Conservation (phyloP, 2,329 filamentous ascomycete genomes). For the Elsinoe batatas region DNA sequence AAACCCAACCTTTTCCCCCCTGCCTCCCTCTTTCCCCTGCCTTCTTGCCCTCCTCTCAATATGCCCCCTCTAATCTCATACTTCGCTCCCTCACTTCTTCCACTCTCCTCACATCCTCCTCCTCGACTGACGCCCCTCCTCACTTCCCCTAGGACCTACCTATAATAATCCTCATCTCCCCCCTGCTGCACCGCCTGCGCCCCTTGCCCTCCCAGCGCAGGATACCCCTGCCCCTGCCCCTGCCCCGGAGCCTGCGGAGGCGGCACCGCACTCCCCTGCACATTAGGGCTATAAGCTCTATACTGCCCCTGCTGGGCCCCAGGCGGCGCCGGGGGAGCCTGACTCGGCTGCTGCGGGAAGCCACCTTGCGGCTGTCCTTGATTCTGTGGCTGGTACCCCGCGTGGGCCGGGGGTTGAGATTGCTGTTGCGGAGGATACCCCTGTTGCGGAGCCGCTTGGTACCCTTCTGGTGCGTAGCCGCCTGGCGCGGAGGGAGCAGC, state of each 20-base stretch:
- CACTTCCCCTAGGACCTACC: slow-evolving; percentile 27
- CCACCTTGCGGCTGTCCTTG: slow-evolving; percentile 15
- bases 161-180: slow-evolving; percentile 24
- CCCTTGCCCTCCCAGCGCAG: slow-evolving; percentile 12
- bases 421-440: slow-evolving; percentile 10
- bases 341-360: slow-evolving; percentile 16
- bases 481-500: slow-evolving; percentile 11
- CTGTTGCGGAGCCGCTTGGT: neutral
- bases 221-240: neutral
- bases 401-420: neutral
- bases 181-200: slow-evolving; percentile 18
- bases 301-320: slow-evolving; percentile 15
- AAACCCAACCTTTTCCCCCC: neutral
- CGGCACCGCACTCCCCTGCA: slow-evolving; percentile 1
- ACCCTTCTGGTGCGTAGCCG: neutral
- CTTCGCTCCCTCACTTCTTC: neutral
- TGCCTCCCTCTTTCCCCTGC: neutral
- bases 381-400: slow-evolving; percentile 14
- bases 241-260: slow-evolving; percentile 7
- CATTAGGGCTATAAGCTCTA: slow-evolving; percentile 16
- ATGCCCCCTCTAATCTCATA: too few species aligned
- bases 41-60: too few species aligned
- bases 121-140: neutral
- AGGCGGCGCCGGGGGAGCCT: slow-evolving; percentile 18
- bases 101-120: neutral